Conservation (phyloP, 768 basidiomycete species). For the Boletus insuetus region DNA sequence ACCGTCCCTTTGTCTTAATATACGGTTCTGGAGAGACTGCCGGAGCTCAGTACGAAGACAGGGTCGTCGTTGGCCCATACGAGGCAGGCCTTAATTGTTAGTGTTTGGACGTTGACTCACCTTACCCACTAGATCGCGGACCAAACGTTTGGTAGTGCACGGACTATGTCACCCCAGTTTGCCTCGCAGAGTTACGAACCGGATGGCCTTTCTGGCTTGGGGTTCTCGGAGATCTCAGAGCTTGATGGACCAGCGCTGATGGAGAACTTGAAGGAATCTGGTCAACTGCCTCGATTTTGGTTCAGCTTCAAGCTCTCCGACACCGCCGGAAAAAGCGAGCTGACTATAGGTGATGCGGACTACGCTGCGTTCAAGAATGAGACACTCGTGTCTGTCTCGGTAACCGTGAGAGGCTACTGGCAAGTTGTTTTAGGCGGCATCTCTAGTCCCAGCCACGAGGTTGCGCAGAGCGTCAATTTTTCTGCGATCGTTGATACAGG, state of each 20-base stretch:
- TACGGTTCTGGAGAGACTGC: constrained; percentile 40
- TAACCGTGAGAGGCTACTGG: constrained; percentile 35
- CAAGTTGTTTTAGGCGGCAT: constrained; percentile 26
- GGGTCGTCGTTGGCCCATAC: constrained; percentile 34
- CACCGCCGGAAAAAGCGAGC: constrained; percentile 12
- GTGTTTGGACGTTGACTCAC: not conserved
- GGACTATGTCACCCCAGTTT: not conserved
- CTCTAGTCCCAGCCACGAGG: not conserved
- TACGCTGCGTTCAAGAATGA: constrained; percentile 48
- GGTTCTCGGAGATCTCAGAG: constrained; percentile 37
- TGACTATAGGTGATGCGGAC: constrained; percentile 35
- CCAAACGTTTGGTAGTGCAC: constrained; percentile 31
- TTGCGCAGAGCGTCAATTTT: not conserved
- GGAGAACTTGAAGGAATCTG: constrained; percentile 39
- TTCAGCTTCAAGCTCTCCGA: constrained; percentile 48
- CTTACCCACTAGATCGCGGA: constrained; percentile 19
- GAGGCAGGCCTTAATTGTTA: constrained; percentile 17
- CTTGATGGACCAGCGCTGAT: constrained; percentile 36
- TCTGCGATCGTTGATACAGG: constrained; percentile 35
- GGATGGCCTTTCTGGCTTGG: constrained; percentile 43
- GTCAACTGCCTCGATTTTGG: constrained; percentile 3
- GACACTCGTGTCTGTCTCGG: constrained; percentile 35
- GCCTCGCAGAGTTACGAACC: not conserved
- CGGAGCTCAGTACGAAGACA: constrained; percentile 36
- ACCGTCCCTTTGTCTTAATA: constrained; percentile 22